These are phyloP conservation scores for Citrullus amarus DNA, from an alignment of 306 rosid species.

Conservation along the genomic window DNA sequence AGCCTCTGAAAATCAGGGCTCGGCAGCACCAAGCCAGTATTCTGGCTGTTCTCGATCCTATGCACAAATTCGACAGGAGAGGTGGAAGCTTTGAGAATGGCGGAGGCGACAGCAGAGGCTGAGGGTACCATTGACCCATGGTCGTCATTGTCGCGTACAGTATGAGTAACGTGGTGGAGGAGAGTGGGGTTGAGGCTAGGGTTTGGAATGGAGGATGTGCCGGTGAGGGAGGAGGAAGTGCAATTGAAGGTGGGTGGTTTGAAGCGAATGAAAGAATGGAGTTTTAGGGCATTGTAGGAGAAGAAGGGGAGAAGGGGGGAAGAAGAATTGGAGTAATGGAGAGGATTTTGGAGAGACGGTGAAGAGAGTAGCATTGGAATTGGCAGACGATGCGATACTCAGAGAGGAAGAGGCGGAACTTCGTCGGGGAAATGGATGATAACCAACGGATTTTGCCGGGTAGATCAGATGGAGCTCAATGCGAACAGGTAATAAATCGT, in stretches of 20 bases:
- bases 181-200: slow-evolving; percentile 22
- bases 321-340: slow-evolving; percentile 16
- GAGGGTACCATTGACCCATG: slow-evolving; percentile 30
- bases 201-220: slow-evolving; percentile 28
- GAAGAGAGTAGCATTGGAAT: slow-evolving; percentile 37
- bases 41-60: slow-evolving; percentile 31
- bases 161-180: slow-evolving; percentile 28
- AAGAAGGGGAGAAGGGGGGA: slow-evolving; percentile 4
- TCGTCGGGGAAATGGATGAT: not conserved
- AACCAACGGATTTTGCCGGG: slow-evolving; percentile 5
- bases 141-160: slow-evolving; percentile 22
- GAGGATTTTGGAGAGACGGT: slow-evolving; percentile 15
- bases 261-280: slow-evolving; percentile 8
- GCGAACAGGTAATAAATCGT: not conserved
- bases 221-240: slow-evolving; percentile 17
- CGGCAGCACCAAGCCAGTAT: slow-evolving; percentile 47
- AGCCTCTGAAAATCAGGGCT: slow-evolving; percentile 68
- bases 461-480: not conserved
- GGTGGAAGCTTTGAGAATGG: slow-evolving; percentile 63
- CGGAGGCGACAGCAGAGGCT: slow-evolving; percentile 62
- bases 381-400: not conserved
- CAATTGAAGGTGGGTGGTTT: slow-evolving; percentile 8
- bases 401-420: not conserved
- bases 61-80: slow-evolving; percentile 76
- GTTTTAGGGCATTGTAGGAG: slow-evolving; percentile 12